These are phyloP conservation scores for Fusarium pininemorale DNA, from an alignment of 2,329 filamentous ascomycete genomes.

Conservation along the genomic window DNA sequence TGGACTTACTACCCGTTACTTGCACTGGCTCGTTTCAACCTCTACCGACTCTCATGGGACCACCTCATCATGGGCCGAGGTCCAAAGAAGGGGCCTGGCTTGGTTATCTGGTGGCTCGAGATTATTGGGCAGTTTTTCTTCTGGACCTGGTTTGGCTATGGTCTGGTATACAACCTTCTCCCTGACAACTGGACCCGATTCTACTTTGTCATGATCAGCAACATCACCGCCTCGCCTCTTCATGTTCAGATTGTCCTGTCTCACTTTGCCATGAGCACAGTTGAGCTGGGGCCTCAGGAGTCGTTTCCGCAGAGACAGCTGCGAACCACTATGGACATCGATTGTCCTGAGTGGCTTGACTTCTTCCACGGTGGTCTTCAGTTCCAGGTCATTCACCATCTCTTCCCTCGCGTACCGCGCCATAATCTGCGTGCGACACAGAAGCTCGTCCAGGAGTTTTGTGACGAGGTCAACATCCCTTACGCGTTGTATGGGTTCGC, in stretches of 20 bases:
- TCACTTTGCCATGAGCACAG: conserved; percentile 93
- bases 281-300: conserved; percentile 83
- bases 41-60: conserved; percentile 83
- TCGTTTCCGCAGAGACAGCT: conserved; percentile 92
- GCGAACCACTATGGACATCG: conserved; percentile 92
- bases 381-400: conserved; percentile 88
- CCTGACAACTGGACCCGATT: conserved; percentile 75
- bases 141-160: conserved; percentile 88
- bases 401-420: conserved; percentile 83
- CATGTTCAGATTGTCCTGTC: conserved; percentile 92
- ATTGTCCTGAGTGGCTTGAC: conserved; percentile 87
- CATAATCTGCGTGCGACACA: conserved; percentile 84
- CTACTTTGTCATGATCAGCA: conserved; percentile 80
- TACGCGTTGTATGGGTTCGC: conserved; percentile 89
- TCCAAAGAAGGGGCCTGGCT: conserved; percentile 77
- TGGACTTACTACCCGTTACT: conserved; percentile 87
- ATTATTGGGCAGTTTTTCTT: conserved; percentile 80
- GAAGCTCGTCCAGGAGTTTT: conserved; percentile 81
- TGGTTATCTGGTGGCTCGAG: conserved; percentile 87
- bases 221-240: conserved; percentile 81
- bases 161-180: conserved; percentile 77
- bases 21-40: conserved; percentile 84
- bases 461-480: conserved; percentile 81
- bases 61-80: conserved; percentile 76
- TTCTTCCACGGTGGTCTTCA: conserved; percentile 90